Percentiles rank a stretch among this genome's conserved stretches.
phyloP scores from a whole-genome alignment of 352 stramenopile species.

The Phytophthora citrophthora region DNA sequence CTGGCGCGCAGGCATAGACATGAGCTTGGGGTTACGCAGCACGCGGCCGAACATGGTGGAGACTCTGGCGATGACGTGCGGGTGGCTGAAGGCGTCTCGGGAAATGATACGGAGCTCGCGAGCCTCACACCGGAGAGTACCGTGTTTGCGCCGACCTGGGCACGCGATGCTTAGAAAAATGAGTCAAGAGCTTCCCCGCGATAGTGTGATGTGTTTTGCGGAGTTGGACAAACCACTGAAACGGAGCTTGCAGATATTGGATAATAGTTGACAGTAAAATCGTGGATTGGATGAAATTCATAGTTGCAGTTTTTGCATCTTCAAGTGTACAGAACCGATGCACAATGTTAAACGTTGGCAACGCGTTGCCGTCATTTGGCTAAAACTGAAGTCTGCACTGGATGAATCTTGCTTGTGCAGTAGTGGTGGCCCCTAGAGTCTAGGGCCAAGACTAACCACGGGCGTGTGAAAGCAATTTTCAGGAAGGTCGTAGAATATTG shows the following conservation, averaged over 20 bases:
- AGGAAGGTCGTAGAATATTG: too few relatives aligned
- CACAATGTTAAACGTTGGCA: conserved; percentile 24
- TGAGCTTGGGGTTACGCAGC: conserved; percentile 52
- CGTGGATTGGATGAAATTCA: conserved; percentile 28
- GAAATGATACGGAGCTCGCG: conserved; percentile 33
- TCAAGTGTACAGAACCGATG: conserved; percentile 23
- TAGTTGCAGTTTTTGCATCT: conserved; percentile 21
- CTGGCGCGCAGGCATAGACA: conserved; percentile 57
- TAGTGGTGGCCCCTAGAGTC: too few relatives aligned
- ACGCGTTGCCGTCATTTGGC: conserved; percentile 11
- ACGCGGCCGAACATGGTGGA: conserved; percentile 63
- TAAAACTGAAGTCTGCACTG: too few relatives aligned
- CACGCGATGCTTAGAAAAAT: conserved; percentile 5
- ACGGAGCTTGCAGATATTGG: conserved; percentile 16
- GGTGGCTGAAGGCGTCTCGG: conserved; percentile 30
- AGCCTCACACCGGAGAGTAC: conserved; percentile 26
- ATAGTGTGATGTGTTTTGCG: conserved; percentile 11
- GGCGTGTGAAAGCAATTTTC: too few relatives aligned
- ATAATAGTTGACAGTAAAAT: not conserved
- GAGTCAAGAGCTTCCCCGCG: conserved; percentile 2
- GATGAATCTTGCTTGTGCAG: too few relatives aligned
- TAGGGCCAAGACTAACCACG: too few relatives aligned
- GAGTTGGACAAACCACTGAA: conserved; percentile 5
- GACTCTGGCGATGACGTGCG: conserved; percentile 9
- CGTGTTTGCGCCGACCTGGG: conserved; percentile 18